These are phyloP conservation scores for Sideroxylon spinosum DNA, from an alignment of 179 eudicot species.

Conservation along the genomic window DNA sequence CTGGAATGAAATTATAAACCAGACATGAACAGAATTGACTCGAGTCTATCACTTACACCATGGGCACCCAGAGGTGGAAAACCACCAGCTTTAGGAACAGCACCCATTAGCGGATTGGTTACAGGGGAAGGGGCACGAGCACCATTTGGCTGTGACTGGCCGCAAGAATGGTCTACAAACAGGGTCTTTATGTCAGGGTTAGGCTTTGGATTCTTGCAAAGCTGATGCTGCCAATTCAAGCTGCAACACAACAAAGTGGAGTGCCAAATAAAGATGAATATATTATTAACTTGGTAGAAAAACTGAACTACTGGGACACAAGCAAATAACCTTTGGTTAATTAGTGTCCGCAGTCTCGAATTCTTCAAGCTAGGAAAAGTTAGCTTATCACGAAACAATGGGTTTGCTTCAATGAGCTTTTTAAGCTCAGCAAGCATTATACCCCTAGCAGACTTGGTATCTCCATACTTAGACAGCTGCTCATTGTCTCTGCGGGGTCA, in stretches of 20 bases:
- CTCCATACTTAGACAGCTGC: constrained; percentile 64
- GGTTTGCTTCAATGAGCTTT: constrained; percentile 67
- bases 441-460: constrained; percentile 65
- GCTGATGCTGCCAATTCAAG: constrained; percentile 93
- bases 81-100: constrained; percentile 60
- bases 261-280: constrained; percentile 15
- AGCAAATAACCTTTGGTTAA: constrained; percentile 57
- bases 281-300: background rate
- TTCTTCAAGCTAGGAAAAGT: constrained; percentile 57
- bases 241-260: constrained; percentile 33
- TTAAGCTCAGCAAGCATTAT: constrained; percentile 63
- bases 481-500: constrained; percentile 44
- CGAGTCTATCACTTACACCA: constrained; percentile 50
- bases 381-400: constrained; percentile 60
- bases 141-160: constrained; percentile 80
- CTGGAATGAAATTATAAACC: background rate
- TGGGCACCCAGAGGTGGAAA: constrained; percentile 81
- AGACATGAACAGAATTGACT: background rate
- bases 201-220: constrained; percentile 78
- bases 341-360: constrained; percentile 60
- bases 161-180: constrained; percentile 85
- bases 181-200: constrained; percentile 89
- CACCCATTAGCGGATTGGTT: constrained; percentile 60
- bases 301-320: background rate
- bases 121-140: constrained; percentile 82